phyloP scores from a whole-genome alignment of 139 green algal species.

The Raphidocelis subcapitata region DNA sequence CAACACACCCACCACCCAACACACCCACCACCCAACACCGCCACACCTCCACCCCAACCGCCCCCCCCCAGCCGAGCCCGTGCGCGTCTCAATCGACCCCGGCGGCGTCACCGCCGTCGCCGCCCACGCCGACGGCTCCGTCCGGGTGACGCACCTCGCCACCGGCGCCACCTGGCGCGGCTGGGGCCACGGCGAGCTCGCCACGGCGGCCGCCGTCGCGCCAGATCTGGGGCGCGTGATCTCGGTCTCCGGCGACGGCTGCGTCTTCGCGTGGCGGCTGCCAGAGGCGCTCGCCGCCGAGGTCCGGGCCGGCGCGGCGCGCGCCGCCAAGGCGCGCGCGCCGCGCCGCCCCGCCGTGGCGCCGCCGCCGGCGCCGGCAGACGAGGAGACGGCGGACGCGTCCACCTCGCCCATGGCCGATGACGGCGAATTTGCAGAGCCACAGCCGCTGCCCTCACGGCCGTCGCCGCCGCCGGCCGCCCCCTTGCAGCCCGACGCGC shows the following conservation, averaged over 20 bases:
- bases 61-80: conserved; percentile 30
- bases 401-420: too few species aligned
- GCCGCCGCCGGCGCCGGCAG: too few species aligned
- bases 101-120: conserved; percentile 31
- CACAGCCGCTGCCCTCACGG: neutral
- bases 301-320: conserved; percentile 21
- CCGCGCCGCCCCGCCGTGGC: neutral
- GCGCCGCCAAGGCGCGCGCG: conserved; percentile 1
- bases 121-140: conserved; percentile 40
- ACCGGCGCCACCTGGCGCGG: conserved; percentile 20
- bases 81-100: conserved; percentile 43
- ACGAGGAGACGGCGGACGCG: neutral
- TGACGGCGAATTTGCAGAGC: too few species aligned
- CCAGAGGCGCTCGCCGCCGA: conserved; percentile 18
- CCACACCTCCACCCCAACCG: too few species aligned
- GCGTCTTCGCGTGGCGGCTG: conserved; percentile 53
- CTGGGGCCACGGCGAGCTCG: conserved; percentile 40
- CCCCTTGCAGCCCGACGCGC: neutral
- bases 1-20: too few species aligned
- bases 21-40: too few species aligned
- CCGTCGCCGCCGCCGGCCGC: neutral
- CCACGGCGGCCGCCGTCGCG: conserved; percentile 21
- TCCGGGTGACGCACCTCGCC: conserved; percentile 43
- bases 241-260: conserved; percentile 49
- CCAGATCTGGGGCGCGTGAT: conserved; percentile 24